phyloP scores from a whole-genome alignment of 1,284 basidiomycete species.

The Rhodotorula sp. region DNA sequence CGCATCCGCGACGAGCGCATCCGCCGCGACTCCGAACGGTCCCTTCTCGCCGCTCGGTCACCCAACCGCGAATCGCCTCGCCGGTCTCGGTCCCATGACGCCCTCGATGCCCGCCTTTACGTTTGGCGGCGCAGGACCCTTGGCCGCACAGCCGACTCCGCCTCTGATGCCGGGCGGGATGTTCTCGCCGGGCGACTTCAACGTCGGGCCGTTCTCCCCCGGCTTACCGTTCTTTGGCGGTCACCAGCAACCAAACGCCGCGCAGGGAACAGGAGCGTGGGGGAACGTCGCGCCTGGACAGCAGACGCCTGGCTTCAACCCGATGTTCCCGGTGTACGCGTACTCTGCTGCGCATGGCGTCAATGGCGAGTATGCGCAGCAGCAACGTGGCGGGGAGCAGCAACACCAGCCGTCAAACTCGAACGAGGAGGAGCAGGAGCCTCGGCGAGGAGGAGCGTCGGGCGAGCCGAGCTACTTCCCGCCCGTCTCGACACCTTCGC shows the following conservation, averaged over 20 bases:
- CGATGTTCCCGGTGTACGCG: constrained; percentile 26
- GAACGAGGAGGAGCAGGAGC: not conserved
- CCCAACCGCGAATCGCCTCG: not conserved
- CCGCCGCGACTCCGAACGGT: constrained; percentile 6
- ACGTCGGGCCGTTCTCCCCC: constrained; percentile 45
- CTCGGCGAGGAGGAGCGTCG: not conserved
- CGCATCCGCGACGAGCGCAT: constrained; percentile 8
- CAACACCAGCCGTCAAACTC: not conserved
- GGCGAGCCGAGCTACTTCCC: constrained; percentile 32
- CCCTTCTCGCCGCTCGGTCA: constrained; percentile 27
- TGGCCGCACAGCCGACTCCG: constrained; percentile 49
- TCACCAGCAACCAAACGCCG: constrained; percentile 12
- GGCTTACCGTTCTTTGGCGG: constrained; percentile 17
- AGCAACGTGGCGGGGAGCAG: not conserved
- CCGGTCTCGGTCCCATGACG: constrained; percentile 47
- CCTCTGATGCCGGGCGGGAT: constrained; percentile 49
- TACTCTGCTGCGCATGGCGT: not conserved
- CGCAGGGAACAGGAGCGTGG: not conserved
- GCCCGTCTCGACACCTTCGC: not conserved
- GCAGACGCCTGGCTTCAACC: constrained; percentile 30
- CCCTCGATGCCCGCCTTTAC: constrained; percentile 53
- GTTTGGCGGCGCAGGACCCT: constrained; percentile 45
- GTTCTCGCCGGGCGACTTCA: constrained; percentile 45
- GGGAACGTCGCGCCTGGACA: constrained; percentile 1
- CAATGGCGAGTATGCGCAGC: not conserved